phyloP scores from a whole-genome alignment of 2,329 filamentous ascomycete species.

The Dichotomopilus funicola region DNA sequence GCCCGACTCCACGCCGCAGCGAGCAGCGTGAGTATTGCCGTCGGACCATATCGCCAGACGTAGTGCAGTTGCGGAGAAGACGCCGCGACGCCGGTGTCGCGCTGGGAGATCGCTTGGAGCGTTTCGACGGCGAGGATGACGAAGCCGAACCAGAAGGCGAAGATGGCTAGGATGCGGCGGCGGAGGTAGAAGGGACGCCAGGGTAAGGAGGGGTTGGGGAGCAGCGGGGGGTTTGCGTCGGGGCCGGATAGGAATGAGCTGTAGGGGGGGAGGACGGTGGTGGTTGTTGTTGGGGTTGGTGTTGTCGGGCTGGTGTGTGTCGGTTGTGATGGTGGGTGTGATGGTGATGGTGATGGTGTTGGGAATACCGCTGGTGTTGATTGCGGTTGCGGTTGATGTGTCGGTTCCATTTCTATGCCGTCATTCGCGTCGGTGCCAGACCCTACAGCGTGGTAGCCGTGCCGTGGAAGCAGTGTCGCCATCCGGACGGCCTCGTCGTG shows the following conservation, averaged over 20 bases:
- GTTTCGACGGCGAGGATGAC: background rate
- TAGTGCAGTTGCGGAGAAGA: background rate
- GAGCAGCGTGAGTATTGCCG: background rate
- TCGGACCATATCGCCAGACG: constrained; percentile 1
- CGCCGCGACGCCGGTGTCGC: background rate
- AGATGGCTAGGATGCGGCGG: background rate
- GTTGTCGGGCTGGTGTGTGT: background rate
- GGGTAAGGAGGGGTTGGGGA: background rate
- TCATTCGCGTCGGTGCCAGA: too few species aligned
- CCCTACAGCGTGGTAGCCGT: too few species aligned
- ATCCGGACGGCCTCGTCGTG: too few species aligned
- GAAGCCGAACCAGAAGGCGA: background rate
- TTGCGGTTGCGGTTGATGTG: too few species aligned
- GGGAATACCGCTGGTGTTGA: too few species aligned
- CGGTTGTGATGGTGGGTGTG: too few species aligned
- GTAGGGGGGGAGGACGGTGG: background rate
- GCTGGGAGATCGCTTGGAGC: background rate
- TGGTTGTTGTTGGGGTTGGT: too few species aligned
- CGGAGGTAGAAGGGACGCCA: constrained; percentile 1
- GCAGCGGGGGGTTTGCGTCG: background rate
- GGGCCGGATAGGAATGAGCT: too few species aligned
- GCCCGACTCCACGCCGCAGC: background rate
- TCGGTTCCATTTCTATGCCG: too few species aligned
- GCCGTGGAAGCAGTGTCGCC: too few species aligned
- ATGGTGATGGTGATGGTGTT: too few species aligned